These are phyloP conservation scores for Themeda triandra DNA, from an alignment of 176 grass and related monocot genomes.

Conservation along the genomic window DNA sequence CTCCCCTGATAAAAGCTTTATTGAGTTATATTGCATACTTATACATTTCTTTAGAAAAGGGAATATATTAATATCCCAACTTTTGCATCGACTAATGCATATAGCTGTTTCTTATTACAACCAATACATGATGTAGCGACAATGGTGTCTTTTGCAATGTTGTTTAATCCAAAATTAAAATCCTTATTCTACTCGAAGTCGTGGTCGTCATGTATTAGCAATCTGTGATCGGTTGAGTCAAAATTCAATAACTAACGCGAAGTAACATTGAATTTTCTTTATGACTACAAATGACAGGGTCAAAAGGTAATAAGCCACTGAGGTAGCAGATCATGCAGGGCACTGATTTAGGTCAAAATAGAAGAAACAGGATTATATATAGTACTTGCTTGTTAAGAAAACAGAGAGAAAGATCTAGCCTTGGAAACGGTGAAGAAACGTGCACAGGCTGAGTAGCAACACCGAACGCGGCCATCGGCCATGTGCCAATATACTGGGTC, in stretches of 20 bases:
- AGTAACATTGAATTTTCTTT: not conserved
- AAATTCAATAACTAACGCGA: not conserved
- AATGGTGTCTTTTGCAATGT: not conserved
- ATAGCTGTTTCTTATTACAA: no score
- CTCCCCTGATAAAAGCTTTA: not conserved
- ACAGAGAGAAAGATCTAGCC: not conserved
- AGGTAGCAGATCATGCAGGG: not conserved
- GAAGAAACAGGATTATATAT: not conserved
- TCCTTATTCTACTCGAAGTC: not conserved
- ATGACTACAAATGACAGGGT: not conserved
- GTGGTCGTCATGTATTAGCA: not conserved
- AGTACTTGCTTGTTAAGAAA: conserved; percentile 8
- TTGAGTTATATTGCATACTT: not conserved
- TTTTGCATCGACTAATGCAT: no score
- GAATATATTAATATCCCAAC: no score
- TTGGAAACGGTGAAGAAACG: not conserved
- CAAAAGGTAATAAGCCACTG: not conserved
- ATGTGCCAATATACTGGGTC: conserved; percentile 7
- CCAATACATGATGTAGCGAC: not conserved
- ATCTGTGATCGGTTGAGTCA: no score
- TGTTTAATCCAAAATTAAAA: not conserved
- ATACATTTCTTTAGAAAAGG: no score
- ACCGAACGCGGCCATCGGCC: not conserved
- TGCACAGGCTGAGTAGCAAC: not conserved
- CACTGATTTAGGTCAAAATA: conserved; percentile 15